Percentiles rank a stretch among this genome's conserved stretches.
phyloP scores from a whole-genome alignment of 257 asterid species.

The Solanum pennellii region DNA sequence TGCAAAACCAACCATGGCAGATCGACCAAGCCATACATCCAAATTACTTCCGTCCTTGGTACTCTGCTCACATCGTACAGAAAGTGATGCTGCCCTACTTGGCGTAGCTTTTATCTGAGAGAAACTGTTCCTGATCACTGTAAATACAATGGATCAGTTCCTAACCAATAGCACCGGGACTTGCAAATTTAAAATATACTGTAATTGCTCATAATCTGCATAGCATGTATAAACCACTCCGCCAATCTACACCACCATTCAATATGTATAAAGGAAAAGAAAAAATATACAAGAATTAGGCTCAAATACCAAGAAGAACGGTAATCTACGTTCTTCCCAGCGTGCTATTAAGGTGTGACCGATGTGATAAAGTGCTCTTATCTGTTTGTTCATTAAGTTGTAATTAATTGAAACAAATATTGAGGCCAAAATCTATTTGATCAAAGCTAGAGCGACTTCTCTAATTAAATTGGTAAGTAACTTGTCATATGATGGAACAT shows the following conservation, averaged over 20 bases:
- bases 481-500: neutral
- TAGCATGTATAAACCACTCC: neutral
- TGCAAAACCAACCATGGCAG: constrained; percentile 86
- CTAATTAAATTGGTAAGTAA: neutral
- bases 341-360: neutral
- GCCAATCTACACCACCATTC: neutral
- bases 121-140: constrained; percentile 32
- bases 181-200: neutral
- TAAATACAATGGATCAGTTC: neutral
- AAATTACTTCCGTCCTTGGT: constrained; percentile 42
- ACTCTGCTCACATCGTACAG: constrained; percentile 72
- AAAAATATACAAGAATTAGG: neutral
- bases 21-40: constrained; percentile 81
- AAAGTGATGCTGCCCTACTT: constrained; percentile 16
- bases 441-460: neutral
- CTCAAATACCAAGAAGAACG: neutral
- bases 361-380: neutral
- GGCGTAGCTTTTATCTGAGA: constrained; percentile 6
- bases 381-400: neutral
- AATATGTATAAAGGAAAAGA: neutral
- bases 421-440: neutral
- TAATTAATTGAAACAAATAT: neutral
- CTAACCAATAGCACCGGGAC: neutral
- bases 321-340: neutral
- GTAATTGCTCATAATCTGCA: neutral